Conservation (phyloP, 2,329 filamentous ascomycete genomes). For the Aspergillus tubingensis region DNA sequence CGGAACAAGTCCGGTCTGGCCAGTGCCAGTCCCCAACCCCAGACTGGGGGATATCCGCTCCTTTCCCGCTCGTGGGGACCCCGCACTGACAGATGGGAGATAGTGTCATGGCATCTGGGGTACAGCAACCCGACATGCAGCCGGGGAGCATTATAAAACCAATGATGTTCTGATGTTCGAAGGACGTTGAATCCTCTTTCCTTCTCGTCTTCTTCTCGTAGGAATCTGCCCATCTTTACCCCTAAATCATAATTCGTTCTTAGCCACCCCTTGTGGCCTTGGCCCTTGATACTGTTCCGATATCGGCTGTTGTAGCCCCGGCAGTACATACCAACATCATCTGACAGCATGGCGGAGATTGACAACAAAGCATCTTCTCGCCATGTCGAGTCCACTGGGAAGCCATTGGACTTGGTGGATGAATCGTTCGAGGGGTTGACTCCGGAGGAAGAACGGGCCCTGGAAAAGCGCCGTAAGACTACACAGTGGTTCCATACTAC, state of each 20-base stretch:
- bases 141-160: neutral
- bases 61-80: neutral
- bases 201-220: too few relatives aligned
- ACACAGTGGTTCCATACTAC: neutral
- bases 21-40: neutral
- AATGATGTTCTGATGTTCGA: too few relatives aligned
- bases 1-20: too few relatives aligned
- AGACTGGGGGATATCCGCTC: neutral
- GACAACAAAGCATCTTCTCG: conserved; percentile 11
- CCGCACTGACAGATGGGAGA: neutral
- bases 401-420: neutral
- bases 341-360: conserved; percentile 6
- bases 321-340: too few relatives aligned
- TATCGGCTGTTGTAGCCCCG: neutral
- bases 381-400: conserved; percentile 11
- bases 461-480: conserved; percentile 6
- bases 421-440: conserved; percentile 9
- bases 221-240: too few relatives aligned
- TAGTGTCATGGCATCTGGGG: neutral
- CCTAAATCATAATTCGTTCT: neutral
- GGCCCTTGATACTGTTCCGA: neutral
- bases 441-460: neutral
- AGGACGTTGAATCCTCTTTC: too few relatives aligned
- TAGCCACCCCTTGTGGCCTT: neutral
- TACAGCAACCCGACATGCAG: neutral